Evolutionary conservation across 305 asterid species (phyloP), one percentile per base, ranked within the genome.

Genomic region (Fraxinus velutina): DNA sequence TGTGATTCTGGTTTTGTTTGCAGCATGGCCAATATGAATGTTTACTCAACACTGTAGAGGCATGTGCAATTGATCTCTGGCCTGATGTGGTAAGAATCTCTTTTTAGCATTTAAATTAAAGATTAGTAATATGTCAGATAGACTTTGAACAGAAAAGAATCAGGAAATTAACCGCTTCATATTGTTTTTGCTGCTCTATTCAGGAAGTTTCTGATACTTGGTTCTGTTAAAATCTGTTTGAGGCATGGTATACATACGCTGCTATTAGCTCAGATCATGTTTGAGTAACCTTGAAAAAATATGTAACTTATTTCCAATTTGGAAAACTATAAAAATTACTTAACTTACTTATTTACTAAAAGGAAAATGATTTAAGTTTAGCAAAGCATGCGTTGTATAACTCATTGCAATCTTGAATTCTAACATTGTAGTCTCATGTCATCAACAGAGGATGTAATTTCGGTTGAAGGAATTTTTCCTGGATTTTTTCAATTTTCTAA

Each of bases 61-160:
- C 97, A 2, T 95, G 99, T 88, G 98, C 99, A 5, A 93, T 95
- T 76, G 90, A 92, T 87, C 80, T 80, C 79, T 95, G 98, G 99
- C 99, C 97, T 47, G 91, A 90, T 79, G 84, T 92, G 97, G 99
- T 95, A 44, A 91, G 96, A 85, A 60, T 24, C 42, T 66, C 24
- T 73, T 27, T 66, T 44, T 57, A 64, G 68, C 80, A 57, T 80
- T 39, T 37, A 52, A 52, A 19, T 52, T n/a, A n/a, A 52, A 52
- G 64, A n/a, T 52, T 52, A 27, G 32, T 29, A 66, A 27, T 64
- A 3, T 70, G 22, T 32, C 10, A 70, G 75, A 29, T 70, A 4
- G 33, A 15, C 22, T 30, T 70, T 30, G 44, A 70, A 70, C 42
- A 15, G 24, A 19, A 32, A 4, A 4, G 44, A 70, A 70, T 70